Evolutionary conservation across 306 rosid species (phyloP).

Genomic region (Pueraria montana): DNA sequence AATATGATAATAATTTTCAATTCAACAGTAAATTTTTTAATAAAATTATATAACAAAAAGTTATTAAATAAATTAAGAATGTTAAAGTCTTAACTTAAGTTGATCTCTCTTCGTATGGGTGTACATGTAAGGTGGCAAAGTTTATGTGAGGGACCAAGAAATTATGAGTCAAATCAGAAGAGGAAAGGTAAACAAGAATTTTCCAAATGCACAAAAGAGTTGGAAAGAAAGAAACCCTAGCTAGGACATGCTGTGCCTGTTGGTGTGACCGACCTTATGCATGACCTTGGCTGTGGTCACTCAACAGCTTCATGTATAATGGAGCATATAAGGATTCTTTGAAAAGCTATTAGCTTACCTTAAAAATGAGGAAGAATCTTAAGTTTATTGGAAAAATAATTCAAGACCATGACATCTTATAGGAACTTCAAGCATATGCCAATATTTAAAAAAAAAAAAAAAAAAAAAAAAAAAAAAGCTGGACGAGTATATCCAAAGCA

Average conservation of each 20-base stretch:
- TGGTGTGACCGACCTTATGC: background rate
- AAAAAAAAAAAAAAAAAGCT: background rate
- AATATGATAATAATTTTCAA: no score
- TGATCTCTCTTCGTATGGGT: background rate
- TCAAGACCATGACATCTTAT: background rate
- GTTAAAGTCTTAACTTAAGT: background rate
- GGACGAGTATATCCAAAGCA: conserved; percentile 49
- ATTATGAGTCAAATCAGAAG: background rate
- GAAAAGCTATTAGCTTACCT: background rate
- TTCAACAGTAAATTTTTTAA: no score
- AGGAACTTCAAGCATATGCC: conserved; percentile 27
- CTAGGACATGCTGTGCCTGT: no score
- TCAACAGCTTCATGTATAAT: conserved; percentile 19
- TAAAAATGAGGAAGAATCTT: conserved; percentile 16
- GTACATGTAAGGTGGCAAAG: no score
- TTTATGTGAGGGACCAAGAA: background rate
- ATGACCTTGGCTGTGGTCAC: conserved; percentile 11
- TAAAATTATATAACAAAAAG: no score
- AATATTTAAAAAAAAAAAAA: background rate
- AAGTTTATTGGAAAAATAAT: conserved; percentile 8
- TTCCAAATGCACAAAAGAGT: background rate
- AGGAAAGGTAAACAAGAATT: background rate
- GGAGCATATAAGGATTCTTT: conserved; percentile 17
- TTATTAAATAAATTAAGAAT: no score
- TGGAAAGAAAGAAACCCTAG: background rate